Conservation (phyloP, 768 basidiomycete species). For the Leccinellum albellum region DNA sequence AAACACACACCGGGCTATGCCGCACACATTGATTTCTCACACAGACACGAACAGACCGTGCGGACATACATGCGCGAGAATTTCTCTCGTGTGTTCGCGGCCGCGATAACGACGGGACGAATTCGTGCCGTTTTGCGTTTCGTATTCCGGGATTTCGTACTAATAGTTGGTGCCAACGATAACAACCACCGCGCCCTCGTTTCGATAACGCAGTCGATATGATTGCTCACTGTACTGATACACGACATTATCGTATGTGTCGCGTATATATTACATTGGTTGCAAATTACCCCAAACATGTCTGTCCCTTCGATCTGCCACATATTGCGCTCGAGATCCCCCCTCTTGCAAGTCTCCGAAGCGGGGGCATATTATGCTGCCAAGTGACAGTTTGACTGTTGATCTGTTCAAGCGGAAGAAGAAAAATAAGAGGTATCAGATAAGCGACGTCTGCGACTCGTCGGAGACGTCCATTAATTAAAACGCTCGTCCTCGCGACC, state of each 20-base stretch:
- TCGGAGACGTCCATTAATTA: not conserved
- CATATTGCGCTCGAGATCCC: not conserved
- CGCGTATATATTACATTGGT: not conserved
- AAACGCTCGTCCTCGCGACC: not conserved
- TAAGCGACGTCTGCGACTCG: not conserved
- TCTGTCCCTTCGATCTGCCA: not conserved
- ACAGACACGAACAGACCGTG: slow-evolving; percentile 6
- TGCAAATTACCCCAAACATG: not conserved
- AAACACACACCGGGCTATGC: not conserved
- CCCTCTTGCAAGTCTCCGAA: not conserved
- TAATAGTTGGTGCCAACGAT: not conserved
- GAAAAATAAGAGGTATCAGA: not conserved
- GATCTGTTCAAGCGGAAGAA: not conserved
- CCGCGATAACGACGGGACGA: slow-evolving; percentile 9
- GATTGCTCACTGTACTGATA: not conserved
- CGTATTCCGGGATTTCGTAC: not conserved
- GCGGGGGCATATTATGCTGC: not conserved
- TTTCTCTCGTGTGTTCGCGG: not conserved
- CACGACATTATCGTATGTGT: not conserved
- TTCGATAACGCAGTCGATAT: not conserved
- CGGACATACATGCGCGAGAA: not conserved
- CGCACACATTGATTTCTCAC: slow-evolving; percentile 7
- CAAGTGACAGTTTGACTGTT: not conserved
- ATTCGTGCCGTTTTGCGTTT: not conserved
- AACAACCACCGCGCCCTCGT: slow-evolving; percentile 9